Evolutionary conservation across 139 green algal species (phyloP).

Genomic region (Auxenochlorella protothecoides): DNA sequence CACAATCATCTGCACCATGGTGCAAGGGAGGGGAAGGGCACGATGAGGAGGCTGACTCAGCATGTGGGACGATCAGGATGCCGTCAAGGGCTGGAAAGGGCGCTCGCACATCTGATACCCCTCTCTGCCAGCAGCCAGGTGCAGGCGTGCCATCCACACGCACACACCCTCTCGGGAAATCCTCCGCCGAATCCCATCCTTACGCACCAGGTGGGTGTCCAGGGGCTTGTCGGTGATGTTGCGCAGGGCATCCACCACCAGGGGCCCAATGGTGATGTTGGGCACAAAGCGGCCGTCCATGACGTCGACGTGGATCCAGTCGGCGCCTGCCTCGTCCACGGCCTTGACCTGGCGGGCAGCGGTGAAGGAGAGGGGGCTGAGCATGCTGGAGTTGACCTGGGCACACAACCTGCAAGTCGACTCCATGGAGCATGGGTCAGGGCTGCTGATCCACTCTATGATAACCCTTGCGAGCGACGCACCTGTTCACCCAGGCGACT

Average conservation of each 20-base stretch:
- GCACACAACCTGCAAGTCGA: too few relatives aligned
- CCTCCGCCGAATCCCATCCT: background rate
- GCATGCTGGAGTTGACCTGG: too few relatives aligned
- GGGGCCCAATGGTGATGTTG: constrained; percentile 98
- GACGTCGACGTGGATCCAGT: constrained; percentile 98
- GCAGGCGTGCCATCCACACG: background rate
- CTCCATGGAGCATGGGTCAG: too few relatives aligned
- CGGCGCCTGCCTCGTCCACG: constrained; percentile 81
- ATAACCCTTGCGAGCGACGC: background rate
- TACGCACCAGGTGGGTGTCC: constrained; percentile 81
- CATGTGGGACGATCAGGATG: background rate
- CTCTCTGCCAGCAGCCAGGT: too few relatives aligned
- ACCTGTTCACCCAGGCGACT: constrained; percentile 86
- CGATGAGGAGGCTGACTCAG: background rate
- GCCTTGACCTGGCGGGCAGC: constrained; percentile 56
- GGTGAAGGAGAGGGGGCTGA: too few relatives aligned
- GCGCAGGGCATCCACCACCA: constrained; percentile 92
- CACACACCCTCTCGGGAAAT: background rate
- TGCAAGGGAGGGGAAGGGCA: background rate
- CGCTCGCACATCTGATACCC: too few relatives aligned
- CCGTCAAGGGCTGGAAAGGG: background rate
- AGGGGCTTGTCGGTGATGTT: constrained; percentile 91
- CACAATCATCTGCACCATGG: constrained; percentile 80
- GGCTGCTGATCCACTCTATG: too few relatives aligned
- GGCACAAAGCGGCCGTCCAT: constrained; percentile 86